A percentile compares a stretch with the other conserved stretches of the same genome.
These are phyloP conservation scores for Xylaria grammica DNA, from an alignment of 495 filamentous ascomycete species.

Conservation along the genomic window DNA sequence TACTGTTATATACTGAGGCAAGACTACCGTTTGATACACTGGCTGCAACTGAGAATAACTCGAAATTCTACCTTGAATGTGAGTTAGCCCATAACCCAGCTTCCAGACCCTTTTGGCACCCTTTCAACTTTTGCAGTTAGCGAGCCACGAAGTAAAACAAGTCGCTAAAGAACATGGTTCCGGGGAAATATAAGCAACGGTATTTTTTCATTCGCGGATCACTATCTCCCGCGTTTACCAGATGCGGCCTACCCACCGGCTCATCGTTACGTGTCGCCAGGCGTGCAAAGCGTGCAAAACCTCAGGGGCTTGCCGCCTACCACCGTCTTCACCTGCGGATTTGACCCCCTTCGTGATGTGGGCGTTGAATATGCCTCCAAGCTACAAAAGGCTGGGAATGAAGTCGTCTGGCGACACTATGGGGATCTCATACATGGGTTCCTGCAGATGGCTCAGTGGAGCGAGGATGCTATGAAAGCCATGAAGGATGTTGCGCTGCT, in stretches of 20 bases:
- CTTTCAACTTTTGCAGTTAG: too few relatives aligned
- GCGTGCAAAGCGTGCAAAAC: conserved; percentile 25
- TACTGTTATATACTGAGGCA: conserved; percentile 46
- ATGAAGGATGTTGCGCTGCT: conserved; percentile 12
- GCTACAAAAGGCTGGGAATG: conserved; percentile 37
- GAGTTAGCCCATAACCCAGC: conserved; percentile 16
- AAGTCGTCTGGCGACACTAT: conserved; percentile 39
- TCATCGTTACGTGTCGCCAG: conserved; percentile 32
- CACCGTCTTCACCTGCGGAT: conserved; percentile 43
- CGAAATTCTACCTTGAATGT: conserved; percentile 41
- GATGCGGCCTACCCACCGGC: conserved; percentile 18
- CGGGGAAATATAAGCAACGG: conserved; percentile 20
- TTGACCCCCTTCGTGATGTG: conserved; percentile 45
- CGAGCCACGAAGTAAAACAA: too few relatives aligned
- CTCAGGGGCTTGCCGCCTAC: conserved; percentile 32
- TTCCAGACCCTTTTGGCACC: not conserved
- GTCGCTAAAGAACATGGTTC: too few relatives aligned
- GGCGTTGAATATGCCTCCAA: conserved; percentile 44
- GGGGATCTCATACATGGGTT: conserved; percentile 40
- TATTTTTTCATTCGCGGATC: conserved; percentile 44
- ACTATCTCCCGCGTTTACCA: conserved; percentile 40
- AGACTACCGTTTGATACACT: conserved; percentile 43
- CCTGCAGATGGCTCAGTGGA: conserved; percentile 47
- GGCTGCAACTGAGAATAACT: conserved; percentile 42
- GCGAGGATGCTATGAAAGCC: conserved; percentile 34